Percentiles rank a stretch among this genome's conserved stretches.
phyloP scores from a whole-genome alignment of 2,329 filamentous ascomycete genomes.

The Phaeosphaeriaceae sp. region DNA sequence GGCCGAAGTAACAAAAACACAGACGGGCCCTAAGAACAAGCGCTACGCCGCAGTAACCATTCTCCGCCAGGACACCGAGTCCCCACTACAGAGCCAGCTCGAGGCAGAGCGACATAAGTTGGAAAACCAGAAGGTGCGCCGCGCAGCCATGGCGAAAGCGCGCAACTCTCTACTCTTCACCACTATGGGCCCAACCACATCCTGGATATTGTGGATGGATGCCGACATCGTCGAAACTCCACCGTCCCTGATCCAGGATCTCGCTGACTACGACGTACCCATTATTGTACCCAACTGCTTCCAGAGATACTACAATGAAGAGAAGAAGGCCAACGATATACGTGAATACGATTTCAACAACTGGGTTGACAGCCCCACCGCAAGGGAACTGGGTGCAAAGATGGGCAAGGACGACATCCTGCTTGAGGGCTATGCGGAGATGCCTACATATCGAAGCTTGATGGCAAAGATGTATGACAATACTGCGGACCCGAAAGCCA shows the following conservation, averaged over 20 bases:
- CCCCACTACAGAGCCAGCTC: slow-evolving; percentile 77
- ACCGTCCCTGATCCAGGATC: slow-evolving; percentile 83
- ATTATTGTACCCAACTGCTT: slow-evolving; percentile 96
- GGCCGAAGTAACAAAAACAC: slow-evolving; percentile 82
- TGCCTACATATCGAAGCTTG: slow-evolving; percentile 87
- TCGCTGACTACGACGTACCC: slow-evolving; percentile 85
- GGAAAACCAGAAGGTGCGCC: slow-evolving; percentile 82
- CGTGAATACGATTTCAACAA: slow-evolving; percentile 97
- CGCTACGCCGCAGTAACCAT: slow-evolving; percentile 95
- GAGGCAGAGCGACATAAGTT: slow-evolving; percentile 92
- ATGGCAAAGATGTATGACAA: slow-evolving; percentile 82
- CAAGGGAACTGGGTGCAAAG: slow-evolving; percentile 73
- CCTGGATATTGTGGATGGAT: slow-evolving; percentile 97
- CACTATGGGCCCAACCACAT: slow-evolving; percentile 85
- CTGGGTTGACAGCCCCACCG: slow-evolving; percentile 88
- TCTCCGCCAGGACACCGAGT: slow-evolving; percentile 91
- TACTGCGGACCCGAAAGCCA: slow-evolving; percentile 59
- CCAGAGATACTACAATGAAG: slow-evolving; percentile 75
- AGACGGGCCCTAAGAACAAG: slow-evolving; percentile 78
- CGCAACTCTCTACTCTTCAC: slow-evolving; percentile 96
- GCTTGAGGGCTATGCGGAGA: slow-evolving; percentile 89
- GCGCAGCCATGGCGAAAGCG: slow-evolving; percentile 90
- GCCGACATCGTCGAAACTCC: slow-evolving; percentile 91
- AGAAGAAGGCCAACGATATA: slow-evolving; percentile 74
- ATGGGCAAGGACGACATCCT: slow-evolving; percentile 94